Evolutionary conservation across 108 stramenopile genomes (phyloP), one percentile per base, ranked within the genome.

Genomic region (Cyclotella choctawhatcheeana): DNA sequence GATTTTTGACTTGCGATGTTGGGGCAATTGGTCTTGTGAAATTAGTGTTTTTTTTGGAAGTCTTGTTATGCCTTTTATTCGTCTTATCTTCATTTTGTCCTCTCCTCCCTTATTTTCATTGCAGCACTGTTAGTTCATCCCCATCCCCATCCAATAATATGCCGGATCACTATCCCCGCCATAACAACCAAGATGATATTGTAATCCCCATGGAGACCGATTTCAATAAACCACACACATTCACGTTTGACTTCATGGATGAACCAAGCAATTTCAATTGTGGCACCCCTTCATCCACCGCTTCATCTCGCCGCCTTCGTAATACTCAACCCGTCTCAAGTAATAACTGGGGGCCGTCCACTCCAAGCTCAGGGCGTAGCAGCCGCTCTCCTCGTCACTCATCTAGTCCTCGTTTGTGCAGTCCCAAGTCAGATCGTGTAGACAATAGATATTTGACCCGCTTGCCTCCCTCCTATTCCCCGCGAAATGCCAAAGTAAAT

Each of bases 171-270:
- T n/a, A n/a, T n/a, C n/a, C n/a, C 51, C 10, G 21, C 2, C 20
- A 52, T 52, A 22, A 10, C 51, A n/a, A n/a, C n/a, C 51, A 52
- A 52, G 21, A 52, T 22, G 10, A 18, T 2, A 22, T 10, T 22
- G 21, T 52, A 1, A 18, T 52, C 22, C 51, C 51, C 51, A 52
- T 52, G 51, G 51, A 52, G 24, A 22, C 51, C 1, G 5, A 18
- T 10, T 22, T 5, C 3, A 21, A 18, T 22, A 22, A 58, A 58
- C 56, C 56, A 17, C 56, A 58, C 10, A 33, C 30, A 26, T 73
- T 73, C 61, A 73, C 71, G 10, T 73, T 73, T 54, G 71, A 73
- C 33, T 51, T 63, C 43, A 14, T 73, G 25, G 61, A 73, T 25
- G 51, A 73, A 0, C n/a, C n/a, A n/a, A n/a, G n/a, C n/a, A n/a